Conservation (phyloP, 768 basidiomycete genomes). For the Phlegmacium glaucopus region DNA sequence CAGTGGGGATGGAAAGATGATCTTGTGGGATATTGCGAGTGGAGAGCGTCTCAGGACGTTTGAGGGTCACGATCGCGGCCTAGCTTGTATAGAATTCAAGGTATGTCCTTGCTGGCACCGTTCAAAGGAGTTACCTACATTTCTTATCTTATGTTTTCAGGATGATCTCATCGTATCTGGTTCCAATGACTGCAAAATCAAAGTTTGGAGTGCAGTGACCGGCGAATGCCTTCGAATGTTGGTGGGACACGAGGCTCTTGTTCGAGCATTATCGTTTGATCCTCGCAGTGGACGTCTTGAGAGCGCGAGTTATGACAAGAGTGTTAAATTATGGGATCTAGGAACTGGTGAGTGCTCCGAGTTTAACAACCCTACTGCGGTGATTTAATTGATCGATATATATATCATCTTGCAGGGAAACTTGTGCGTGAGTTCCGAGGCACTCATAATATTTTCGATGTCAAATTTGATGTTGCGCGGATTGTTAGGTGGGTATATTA, state of each 20-base stretch:
- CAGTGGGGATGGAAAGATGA: constrained; percentile 89
- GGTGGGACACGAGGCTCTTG: constrained; percentile 77
- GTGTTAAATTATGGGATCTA: constrained; percentile 81
- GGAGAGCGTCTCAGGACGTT: constrained; percentile 75
- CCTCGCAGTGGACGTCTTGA: constrained; percentile 69
- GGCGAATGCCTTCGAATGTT: constrained; percentile 83
- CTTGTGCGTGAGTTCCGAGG: constrained; percentile 68
- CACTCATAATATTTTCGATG: constrained; percentile 83
- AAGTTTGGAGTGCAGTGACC: constrained; percentile 78
- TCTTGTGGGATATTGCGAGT: constrained; percentile 82
- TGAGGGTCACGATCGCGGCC: constrained; percentile 84
- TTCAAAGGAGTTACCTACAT: neutral
- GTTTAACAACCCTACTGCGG: neutral
- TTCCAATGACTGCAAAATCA: constrained; percentile 90
- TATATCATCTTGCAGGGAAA: constrained; percentile 27
- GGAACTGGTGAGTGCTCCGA: constrained; percentile 40
- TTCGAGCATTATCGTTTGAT: constrained; percentile 82
- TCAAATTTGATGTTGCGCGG: constrained; percentile 77
- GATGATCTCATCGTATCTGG: constrained; percentile 81
- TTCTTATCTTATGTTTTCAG: constrained; percentile 32
- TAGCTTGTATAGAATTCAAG: constrained; percentile 93
- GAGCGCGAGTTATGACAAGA: constrained; percentile 86
- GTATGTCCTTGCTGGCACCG: constrained; percentile 32
- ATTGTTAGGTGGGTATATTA: constrained; percentile 71
- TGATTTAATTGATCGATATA: neutral